phyloP scores from a whole-genome alignment of 768 basidiomycete species.

The Russula griseocarnosa region DNA sequence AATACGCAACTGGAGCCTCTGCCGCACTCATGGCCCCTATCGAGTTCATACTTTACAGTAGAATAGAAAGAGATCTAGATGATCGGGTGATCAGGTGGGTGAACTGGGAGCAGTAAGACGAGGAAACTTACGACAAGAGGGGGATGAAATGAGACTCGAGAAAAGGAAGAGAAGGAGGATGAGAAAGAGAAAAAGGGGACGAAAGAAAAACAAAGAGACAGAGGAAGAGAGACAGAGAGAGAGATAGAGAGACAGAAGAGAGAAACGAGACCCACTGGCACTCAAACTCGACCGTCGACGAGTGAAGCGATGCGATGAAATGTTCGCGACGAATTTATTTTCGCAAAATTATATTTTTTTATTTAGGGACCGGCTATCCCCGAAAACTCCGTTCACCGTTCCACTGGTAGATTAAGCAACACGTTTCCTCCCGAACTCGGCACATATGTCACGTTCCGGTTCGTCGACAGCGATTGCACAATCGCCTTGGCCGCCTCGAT shows the following conservation, averaged over 20 bases:
- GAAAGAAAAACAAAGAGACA: constrained; percentile 51
- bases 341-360: constrained; percentile 7
- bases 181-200: constrained; percentile 33
- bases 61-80: constrained; percentile 27
- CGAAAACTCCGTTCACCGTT: constrained; percentile 30
- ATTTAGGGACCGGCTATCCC: constrained; percentile 19
- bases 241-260: constrained; percentile 45
- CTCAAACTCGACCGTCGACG: constrained; percentile 19
- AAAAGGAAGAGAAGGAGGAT: constrained; percentile 27
- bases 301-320: constrained; percentile 3
- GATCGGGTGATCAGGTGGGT: background rate
- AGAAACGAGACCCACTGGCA: constrained; percentile 30
- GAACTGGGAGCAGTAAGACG: constrained; percentile 34
- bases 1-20: constrained; percentile 66
- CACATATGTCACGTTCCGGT: constrained; percentile 86
- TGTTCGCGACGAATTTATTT: background rate
- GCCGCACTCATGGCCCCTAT: constrained; percentile 64
- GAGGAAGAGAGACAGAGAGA: constrained; percentile 44
- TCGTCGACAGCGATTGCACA: constrained; percentile 73
- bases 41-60: constrained; percentile 63
- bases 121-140: constrained; percentile 41
- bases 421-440: constrained; percentile 78
- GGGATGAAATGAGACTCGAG: constrained; percentile 30
- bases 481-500: constrained; percentile 99
- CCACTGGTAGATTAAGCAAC: constrained; percentile 74